A percentile compares a stretch with the other conserved stretches of the same genome.
Conservation (phyloP, 2,329 filamentous ascomycete species). For the Diplodia scrobiculata region DNA sequence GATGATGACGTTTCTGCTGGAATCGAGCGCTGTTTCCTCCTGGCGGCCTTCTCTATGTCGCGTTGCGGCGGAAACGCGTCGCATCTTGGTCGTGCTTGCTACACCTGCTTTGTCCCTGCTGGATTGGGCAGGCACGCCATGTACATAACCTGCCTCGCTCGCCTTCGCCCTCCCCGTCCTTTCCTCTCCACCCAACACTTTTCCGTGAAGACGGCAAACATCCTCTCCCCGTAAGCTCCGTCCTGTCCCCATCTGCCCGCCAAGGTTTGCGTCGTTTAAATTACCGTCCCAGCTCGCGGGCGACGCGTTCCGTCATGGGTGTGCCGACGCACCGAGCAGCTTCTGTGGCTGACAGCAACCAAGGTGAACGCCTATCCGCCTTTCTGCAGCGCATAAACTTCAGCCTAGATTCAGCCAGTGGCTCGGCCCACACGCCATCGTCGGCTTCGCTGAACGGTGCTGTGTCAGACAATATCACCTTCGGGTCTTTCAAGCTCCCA, state of each 20-base stretch:
- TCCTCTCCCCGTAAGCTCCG: not conserved
- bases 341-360: not conserved
- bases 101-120: not conserved
- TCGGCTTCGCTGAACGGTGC: not conserved
- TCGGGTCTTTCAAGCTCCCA: not conserved
- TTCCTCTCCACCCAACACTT: not conserved
- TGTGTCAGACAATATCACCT: not conserved
- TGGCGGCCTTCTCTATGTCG: not conserved
- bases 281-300: not conserved
- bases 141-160: not conserved
- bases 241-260: not conserved
- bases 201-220: not conserved
- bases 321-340: not conserved
- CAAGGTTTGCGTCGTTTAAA: not conserved
- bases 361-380: conserved; percentile 10
- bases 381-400: conserved; percentile 26
- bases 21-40: not conserved
- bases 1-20: not conserved
- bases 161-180: not conserved
- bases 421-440: not conserved
- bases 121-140: not conserved
- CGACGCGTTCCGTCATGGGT: not conserved
- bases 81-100: not conserved
- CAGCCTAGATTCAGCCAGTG: conserved; percentile 5
- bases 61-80: not conserved